These are phyloP conservation scores for Colletotrichum lentis DNA, from an alignment of 2,329 filamentous ascomycete species.

Conservation along the genomic window DNA sequence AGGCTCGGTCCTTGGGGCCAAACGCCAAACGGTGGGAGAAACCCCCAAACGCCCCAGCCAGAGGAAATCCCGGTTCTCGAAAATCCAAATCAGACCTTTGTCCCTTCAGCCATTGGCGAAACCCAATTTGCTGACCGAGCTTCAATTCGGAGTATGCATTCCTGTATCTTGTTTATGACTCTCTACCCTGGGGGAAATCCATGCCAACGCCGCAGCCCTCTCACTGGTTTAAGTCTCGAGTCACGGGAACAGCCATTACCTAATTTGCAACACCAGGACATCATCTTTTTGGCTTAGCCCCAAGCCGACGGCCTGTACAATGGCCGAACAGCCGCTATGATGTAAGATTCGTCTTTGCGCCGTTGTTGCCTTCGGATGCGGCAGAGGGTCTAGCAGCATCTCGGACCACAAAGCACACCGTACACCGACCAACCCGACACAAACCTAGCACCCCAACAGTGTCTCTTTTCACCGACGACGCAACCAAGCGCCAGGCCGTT, in stretches of 20 bases:
- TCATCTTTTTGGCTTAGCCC: slow-evolving; percentile 15
- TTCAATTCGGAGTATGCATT: background rate
- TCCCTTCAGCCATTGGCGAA: slow-evolving; percentile 10
- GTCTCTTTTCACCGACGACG: slow-evolving; percentile 14
- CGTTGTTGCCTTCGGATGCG: background rate
- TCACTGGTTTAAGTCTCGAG: background rate
- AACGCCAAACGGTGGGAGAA: slow-evolving; percentile 29
- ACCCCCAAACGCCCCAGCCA: background rate
- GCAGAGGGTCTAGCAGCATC: slow-evolving; percentile 18
- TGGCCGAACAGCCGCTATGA: slow-evolving; percentile 15
- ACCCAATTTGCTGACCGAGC: slow-evolving; percentile 14
- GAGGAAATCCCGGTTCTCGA: background rate
- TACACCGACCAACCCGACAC: slow-evolving; percentile 1
- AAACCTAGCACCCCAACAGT: slow-evolving; percentile 6
- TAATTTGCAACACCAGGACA: slow-evolving; percentile 24
- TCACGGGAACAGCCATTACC: slow-evolving; percentile 21
- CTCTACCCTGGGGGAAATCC: background rate
- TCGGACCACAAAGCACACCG: slow-evolving; percentile 23
- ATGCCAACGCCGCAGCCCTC: background rate
- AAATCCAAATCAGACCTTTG: background rate
- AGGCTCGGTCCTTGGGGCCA: background rate
- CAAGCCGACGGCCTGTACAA: slow-evolving; percentile 4
- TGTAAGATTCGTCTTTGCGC: slow-evolving; percentile 27
- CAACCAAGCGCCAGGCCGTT: slow-evolving; percentile 29
- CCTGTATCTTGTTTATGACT: slow-evolving; percentile 20